Evolutionary conservation across 2,329 filamentous ascomycete genomes (phyloP), one percentile per base, ranked within the genome.

Genomic region (Ascochyta fabae): DNA sequence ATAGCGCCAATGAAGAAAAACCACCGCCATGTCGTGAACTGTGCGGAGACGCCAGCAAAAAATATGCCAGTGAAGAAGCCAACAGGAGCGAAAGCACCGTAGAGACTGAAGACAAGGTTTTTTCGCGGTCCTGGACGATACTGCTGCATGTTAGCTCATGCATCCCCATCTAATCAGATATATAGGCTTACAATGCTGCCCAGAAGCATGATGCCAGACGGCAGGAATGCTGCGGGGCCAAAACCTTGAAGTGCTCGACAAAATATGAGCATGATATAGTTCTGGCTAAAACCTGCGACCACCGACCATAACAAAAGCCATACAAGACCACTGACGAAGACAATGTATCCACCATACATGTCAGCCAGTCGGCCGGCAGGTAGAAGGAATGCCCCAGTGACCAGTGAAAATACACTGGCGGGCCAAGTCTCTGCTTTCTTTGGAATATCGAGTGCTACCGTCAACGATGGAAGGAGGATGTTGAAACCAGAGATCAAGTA

Each of bases 401-500:
- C 72, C 13, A 77, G 56, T 1, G 74, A 70, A 60, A 76, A 76
- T 1, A 73, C 73, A 31, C 70, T 75, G 12, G 74, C 71, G 0
- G 74, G 74, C 74, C 74, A 77, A 45, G 82, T 82, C 2, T 77
- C 77, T 5, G 88, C 86, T 34, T 86, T 84, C 40, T 86, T 81
- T 0, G 89, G 84, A 36, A 95, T 92, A 35, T 85, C 51, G 4
- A 95, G 80, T 1, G 85, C 81, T 10, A 74, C 69, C 10, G 85
- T 79, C 3, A 95, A 73, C 0, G 84, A 85, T 0, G 91, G 90
- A 0, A 93, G 75, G 24, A 94, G 76, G 56, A 87, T 78, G 54
- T 81, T 85, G 67, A 93, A 95, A 29, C 91, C 91, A 42, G 87
- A 89, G 46, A 94, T 84, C 69, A 88, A 89, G 74, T 88, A 93